Base-by-base conservation (phyloP, 257 asterid species). In the Primulina tabacum region DNA sequence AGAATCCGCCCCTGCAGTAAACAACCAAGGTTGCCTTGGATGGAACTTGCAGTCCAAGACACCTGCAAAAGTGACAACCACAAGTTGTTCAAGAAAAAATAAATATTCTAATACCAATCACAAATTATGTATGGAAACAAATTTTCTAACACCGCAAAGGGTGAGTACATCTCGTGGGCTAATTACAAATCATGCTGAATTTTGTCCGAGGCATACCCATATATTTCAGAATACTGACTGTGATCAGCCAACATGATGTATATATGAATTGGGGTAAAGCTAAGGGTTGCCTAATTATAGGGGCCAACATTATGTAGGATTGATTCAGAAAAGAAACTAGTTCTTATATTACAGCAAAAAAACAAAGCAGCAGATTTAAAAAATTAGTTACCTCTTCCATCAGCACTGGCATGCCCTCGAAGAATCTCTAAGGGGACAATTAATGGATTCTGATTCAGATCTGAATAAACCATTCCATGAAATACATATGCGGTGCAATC, bases 1-100 rank as follows among this genome's bases (percentile, higher is more conserved):
- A 6, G 97, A 90, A 83, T 93, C 99, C 0, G 90, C 85, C 28
- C 97, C 99, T 0, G 97, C 94, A 53, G 97, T 93, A 76, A 93
- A 93, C 79, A 93, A 69, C 97, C 97, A 90, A 5, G 99, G 97
- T 80, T 93, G 96, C 83, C 88, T 87, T 1, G 99, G 99, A 68
- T 93, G 99, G 88, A 93, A 93, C 78, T 88, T 89, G 65, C 97
- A 90, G 78, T 90, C 97, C 86, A 93, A 55, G 65, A 93, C 90
- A 72, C 99, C 99, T 93, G 87, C 76, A 83, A 58, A 73, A 74
- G 18, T 10, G 29, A 38, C 67, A 62, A 70, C 40, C 63, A 56
- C 18, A 62, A 60, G 14, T 38, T 38, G 53, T 43, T 43, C 6
- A 43, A 12, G 17, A 43, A 38, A 43, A 38, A 38, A 38, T 8